These are phyloP conservation scores for Larix kaempferi DNA, from an alignment of 75 land plant species.

Conservation along the genomic window DNA sequence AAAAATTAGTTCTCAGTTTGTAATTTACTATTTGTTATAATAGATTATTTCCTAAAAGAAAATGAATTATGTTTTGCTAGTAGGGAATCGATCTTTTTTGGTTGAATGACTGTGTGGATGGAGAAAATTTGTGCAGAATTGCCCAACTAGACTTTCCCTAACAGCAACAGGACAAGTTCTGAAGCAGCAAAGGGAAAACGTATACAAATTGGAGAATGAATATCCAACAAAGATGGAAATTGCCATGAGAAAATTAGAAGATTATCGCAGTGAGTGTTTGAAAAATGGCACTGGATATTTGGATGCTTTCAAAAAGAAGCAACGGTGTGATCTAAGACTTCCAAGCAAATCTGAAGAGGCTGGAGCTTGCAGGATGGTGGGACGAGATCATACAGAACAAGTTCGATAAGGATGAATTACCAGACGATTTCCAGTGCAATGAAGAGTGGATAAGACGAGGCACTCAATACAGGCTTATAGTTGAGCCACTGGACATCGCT, in stretches of 20 bases:
- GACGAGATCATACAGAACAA: conserved; percentile 26
- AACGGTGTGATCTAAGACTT: conserved; percentile 18
- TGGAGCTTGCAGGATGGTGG: conserved; percentile 47
- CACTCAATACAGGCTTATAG: conserved; percentile 48
- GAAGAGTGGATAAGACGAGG: conserved; percentile 39
- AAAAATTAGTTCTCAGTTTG: no score
- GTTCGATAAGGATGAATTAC: conserved; percentile 39
- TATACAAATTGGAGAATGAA: neutral
- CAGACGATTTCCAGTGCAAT: conserved; percentile 36
- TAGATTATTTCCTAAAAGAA: no score
- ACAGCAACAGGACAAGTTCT: conserved; percentile 42
- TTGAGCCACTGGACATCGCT: conserved; percentile 64
- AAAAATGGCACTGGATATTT: conserved; percentile 45
- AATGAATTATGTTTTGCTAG: no score
- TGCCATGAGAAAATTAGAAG: conserved; percentile 14
- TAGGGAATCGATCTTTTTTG: no score
- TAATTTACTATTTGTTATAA: no score
- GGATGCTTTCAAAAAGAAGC: conserved; percentile 37
- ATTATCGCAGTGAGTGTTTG: conserved; percentile 21
- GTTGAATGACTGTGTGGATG: no score
- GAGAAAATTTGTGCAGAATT: no score
- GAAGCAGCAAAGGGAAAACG: conserved; percentile 31
- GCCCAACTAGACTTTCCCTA: conserved; percentile 35
- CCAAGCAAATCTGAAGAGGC: conserved; percentile 33
- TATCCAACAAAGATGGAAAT: conserved; percentile 10